Evolutionary conservation across 208 protist species (phyloP).

Genomic region (Angomonas ambiguus): DNA sequence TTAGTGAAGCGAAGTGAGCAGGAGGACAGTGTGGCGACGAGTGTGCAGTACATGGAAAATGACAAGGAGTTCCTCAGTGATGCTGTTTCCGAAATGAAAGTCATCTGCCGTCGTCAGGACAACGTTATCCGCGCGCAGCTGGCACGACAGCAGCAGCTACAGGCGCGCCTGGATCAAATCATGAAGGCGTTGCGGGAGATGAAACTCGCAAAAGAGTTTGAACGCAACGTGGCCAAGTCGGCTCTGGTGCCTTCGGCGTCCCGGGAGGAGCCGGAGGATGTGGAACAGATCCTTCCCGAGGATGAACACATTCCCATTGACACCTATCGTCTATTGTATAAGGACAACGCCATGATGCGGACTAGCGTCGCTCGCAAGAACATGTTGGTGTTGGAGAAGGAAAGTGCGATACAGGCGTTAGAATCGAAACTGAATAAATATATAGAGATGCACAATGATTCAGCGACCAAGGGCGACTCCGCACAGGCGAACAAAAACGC

Average conservation of each 20-base stretch:
- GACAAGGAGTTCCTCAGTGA: constrained; percentile 75
- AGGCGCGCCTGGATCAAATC: constrained; percentile 67
- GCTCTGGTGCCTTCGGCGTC: constrained; percentile 65
- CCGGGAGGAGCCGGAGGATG: constrained; percentile 73
- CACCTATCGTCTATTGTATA: constrained; percentile 81
- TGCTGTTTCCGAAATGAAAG: constrained; percentile 60
- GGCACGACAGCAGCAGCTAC: constrained; percentile 76
- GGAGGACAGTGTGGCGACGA: constrained; percentile 22
- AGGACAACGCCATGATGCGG: constrained; percentile 83
- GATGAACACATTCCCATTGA: constrained; percentile 78
- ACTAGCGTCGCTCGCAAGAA: constrained; percentile 82
- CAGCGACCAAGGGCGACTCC: constrained; percentile 44
- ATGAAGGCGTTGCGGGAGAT: constrained; percentile 75
- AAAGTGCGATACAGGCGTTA: constrained; percentile 70
- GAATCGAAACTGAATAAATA: constrained; percentile 62
- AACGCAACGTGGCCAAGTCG: constrained; percentile 65
- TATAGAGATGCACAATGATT: constrained; percentile 48
- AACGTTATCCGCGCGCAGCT: constrained; percentile 77
- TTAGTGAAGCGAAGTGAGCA: constrained; percentile 43
- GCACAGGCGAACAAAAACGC: constrained; percentile 33
- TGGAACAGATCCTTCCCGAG: constrained; percentile 69
- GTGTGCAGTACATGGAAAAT: constrained; percentile 58
- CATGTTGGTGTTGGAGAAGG: constrained; percentile 89
- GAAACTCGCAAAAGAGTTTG: constrained; percentile 74
- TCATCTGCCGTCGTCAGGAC: constrained; percentile 66